Evolutionary conservation across 2,329 filamentous ascomycete genomes (phyloP), one percentile per base, ranked within the genome.

Genomic region (Epichloe sp.): DNA sequence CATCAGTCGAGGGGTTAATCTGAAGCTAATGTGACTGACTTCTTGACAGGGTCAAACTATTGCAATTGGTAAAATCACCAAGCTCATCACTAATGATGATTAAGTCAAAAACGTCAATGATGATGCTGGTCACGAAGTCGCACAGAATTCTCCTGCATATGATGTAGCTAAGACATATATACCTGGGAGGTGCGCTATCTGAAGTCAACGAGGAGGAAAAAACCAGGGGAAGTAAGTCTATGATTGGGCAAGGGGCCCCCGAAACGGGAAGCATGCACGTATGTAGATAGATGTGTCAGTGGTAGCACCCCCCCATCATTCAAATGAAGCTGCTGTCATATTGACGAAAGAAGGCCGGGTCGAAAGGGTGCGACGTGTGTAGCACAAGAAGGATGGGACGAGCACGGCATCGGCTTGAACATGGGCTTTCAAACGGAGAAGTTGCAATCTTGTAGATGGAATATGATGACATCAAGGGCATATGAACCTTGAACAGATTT

Each of bases 41-140:
- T 31, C 17, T 26, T 35, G n/a, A 50, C 64, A 97, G 83, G 93
- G 93, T 62, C 91, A 97, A 86, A 98, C 93, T 0, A 96, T 98
- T 73, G 93, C 93, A 52, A 98, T 98, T 72, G 93, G 93, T 64
- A 98, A 98, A 80, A 94, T 98, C 68, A 96, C 88, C 54, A 96
- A 90, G 78, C 79, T 98, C 56, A 75, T 81, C 60, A 71, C 64
- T 7, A 67, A 71, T 3, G 52, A 54, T 15, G 38, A 50, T 19
- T 47, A 43, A 45, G 45, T 37, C 21, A 51, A 49, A 34, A 45
- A 17, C 15, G 35, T 6, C 14, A 38, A 47, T 3, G 31, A 12
- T n/a, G 26, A 48, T 37, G 10, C 21, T 15, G 11, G 19, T 23
- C 12, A 47, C 19, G 35, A 47, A 31, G 23, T 17, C 21, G 31